Evolutionary conservation across 139 green algal genomes (phyloP).

Genomic region (Astrephomene gubernaculifera): DNA sequence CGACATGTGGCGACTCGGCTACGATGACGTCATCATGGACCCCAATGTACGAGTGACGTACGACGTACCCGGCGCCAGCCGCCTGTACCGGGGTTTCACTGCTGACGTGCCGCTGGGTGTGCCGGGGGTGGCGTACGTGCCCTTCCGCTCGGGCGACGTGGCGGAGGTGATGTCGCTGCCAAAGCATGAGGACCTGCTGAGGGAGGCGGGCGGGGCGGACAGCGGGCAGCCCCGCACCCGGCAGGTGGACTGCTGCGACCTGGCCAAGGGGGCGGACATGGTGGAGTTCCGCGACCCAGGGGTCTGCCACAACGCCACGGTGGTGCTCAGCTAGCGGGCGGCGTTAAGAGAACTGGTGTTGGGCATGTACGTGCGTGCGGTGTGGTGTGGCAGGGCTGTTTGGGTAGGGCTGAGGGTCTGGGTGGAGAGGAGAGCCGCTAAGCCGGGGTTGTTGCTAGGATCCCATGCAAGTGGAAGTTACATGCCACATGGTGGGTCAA

Average conservation of each 20-base stretch:
- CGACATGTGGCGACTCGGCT: conserved; percentile 60
- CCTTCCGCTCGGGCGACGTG: too few species aligned
- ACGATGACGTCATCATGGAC: conserved; percentile 65
- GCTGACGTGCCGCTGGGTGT: neutral
- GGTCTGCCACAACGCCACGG: conserved; percentile 3
- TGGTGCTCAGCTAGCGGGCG: too few species aligned
- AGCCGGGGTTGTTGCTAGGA: too few species aligned
- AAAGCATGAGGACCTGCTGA: neutral
- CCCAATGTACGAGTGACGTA: conserved; percentile 67
- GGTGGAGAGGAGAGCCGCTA: too few species aligned
- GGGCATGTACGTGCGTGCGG: too few species aligned
- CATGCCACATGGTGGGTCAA: too few species aligned
- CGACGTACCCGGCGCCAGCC: neutral
- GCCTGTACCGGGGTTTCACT: too few species aligned
- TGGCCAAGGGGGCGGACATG: conserved; percentile 6
- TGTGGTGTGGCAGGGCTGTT: too few species aligned
- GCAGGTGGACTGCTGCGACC: conserved; percentile 24
- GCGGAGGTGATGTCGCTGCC: neutral
- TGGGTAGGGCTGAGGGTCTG: too few species aligned
- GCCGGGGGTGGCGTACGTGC: neutral
- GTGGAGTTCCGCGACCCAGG: conserved; percentile 24
- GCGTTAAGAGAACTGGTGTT: too few species aligned
- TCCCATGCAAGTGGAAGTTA: too few species aligned
- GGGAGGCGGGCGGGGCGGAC: neutral
- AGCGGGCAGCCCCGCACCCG: neutral